Evolutionary conservation across 345 rosid genomes (phyloP).

Genomic region (Eucalyptus urophylla): DNA sequence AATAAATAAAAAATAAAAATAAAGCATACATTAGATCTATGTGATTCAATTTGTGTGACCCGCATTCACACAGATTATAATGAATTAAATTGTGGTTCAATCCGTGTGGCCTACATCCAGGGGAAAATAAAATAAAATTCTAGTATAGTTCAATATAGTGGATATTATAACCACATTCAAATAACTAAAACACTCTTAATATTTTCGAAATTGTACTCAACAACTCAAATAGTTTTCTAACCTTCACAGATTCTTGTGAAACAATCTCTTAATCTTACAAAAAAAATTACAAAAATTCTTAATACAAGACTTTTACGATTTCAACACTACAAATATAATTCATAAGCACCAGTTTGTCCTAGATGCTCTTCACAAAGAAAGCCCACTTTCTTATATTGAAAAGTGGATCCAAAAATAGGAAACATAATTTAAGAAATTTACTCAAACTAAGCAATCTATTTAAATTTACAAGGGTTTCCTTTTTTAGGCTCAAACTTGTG

Average conservation of each 20-base stretch:
- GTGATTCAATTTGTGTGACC: neutral
- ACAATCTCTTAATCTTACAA: neutral
- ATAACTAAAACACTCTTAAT: neutral
- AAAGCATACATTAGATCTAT: too few relatives aligned
- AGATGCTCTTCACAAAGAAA: neutral
- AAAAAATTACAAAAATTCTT: neutral
- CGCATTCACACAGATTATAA: too few relatives aligned
- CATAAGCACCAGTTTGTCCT: neutral
- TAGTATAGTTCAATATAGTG: neutral
- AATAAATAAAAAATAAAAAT: too few relatives aligned
- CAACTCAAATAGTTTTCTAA: neutral
- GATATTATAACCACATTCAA: neutral
- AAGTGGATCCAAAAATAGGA: neutral
- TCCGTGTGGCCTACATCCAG: accelerated
- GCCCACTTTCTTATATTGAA: neutral
- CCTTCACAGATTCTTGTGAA: accelerated
- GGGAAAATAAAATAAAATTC: neutral
- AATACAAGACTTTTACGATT: neutral
- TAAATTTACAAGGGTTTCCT: neutral
- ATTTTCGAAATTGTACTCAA: neutral
- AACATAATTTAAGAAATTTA: neutral
- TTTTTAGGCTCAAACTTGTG: neutral
- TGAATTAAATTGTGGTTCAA: neutral
- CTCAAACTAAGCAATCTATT: neutral
- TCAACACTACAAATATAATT: neutral